Percentiles rank a stretch among this genome's conserved stretches.
phyloP scores from a whole-genome alignment of 2,329 filamentous ascomycete genomes.

The Cadophora luteo-olivacea region DNA sequence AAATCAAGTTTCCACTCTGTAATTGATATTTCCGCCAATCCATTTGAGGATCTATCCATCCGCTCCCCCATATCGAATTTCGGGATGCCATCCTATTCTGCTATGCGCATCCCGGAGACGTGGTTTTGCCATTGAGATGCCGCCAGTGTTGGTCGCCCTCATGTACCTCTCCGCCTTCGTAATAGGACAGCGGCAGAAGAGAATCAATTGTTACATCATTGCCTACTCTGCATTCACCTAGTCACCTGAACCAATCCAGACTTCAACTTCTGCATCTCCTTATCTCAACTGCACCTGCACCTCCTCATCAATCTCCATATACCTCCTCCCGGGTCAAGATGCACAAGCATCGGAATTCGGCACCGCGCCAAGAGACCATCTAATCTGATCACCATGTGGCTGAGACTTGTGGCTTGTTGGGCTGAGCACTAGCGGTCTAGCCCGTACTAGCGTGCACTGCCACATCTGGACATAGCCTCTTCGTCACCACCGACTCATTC shows the following conservation, averaged over 20 bases:
- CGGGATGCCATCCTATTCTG: neutral
- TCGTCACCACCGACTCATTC: neutral
- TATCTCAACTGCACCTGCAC: too few relatives aligned
- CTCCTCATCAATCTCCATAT: too few relatives aligned
- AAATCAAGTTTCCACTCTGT: neutral
- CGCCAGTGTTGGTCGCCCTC: neutral
- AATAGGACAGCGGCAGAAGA: too few relatives aligned
- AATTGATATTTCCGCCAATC: neutral
- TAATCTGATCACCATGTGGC: neutral
- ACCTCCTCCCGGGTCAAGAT: too few relatives aligned
- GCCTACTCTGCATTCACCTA: too few relatives aligned
- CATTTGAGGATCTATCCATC: neutral
- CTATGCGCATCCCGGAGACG: too few relatives aligned
- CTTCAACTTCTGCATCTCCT: too few relatives aligned
- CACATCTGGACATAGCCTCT: neutral
- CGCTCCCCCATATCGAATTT: neutral
- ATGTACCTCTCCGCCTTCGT: neutral
- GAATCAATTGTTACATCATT: too few relatives aligned
- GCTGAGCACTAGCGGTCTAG: neutral
- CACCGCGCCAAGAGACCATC: neutral
- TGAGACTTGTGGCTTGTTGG: neutral
- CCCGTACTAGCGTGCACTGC: neutral
- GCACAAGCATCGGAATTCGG: neutral
- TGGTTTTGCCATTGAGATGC: too few relatives aligned
- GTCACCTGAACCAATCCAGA: neutral